Percentiles rank a stretch among this genome's conserved stretches.
These are phyloP conservation scores for Globisporangium parvum DNA, from an alignment of 352 stramenopile species.

Conservation along the genomic window DNA sequence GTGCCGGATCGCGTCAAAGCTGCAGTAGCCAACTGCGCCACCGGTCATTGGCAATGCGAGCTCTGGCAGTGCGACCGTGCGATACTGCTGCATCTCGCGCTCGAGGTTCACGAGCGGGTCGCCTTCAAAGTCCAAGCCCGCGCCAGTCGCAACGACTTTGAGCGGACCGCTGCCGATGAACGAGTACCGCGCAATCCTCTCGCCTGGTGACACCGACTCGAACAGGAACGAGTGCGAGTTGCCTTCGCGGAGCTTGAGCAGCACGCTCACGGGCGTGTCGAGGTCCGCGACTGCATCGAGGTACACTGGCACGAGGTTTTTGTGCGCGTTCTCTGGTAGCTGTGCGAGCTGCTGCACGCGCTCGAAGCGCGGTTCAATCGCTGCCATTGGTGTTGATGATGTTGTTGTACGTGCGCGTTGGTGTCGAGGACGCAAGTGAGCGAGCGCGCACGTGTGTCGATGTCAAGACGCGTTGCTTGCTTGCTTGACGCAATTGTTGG, in stretches of 20 bases:
- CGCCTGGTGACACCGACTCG: constrained; percentile 76
- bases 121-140: constrained; percentile 44
- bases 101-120: constrained; percentile 78
- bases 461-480: not conserved
- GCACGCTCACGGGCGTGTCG: constrained; percentile 83
- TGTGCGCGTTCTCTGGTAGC: constrained; percentile 50
- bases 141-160: constrained; percentile 68
- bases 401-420: not conserved
- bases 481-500: too few relatives aligned
- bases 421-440: not conserved
- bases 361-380: constrained; percentile 47
- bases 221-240: constrained; percentile 85
- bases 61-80: constrained; percentile 61
- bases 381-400: constrained; percentile 31
- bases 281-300: constrained; percentile 79
- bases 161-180: constrained; percentile 84
- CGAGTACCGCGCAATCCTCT: constrained; percentile 86
- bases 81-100: constrained; percentile 72
- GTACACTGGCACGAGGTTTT: constrained; percentile 86
- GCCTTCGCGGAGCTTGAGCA: constrained; percentile 79
- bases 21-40: constrained; percentile 84
- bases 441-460: not conserved
- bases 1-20: constrained; percentile 85
- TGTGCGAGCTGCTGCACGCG: constrained; percentile 54
- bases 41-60: constrained; percentile 80